phyloP scores from a whole-genome alignment of 139 green algal genomes.

The Tetradesmus lagerheimii region DNA sequence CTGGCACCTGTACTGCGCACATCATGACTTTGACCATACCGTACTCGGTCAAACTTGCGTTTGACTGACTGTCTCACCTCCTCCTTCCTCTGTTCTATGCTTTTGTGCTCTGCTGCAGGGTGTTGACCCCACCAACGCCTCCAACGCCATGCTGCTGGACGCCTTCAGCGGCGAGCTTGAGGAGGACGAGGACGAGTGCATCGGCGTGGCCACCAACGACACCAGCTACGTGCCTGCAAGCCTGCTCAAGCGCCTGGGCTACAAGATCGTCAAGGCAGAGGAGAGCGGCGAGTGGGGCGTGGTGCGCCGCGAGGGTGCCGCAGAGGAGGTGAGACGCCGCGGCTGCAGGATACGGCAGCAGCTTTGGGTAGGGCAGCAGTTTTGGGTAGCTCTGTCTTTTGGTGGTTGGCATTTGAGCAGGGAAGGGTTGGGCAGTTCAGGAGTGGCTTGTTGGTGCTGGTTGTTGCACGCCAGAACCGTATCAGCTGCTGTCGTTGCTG shows the following conservation, averaged over 20 bases:
- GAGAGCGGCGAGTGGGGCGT: constrained; percentile 43
- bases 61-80: no score
- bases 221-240: constrained; percentile 38
- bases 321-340: constrained; percentile 18
- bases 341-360: background rate
- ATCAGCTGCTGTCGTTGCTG: no score
- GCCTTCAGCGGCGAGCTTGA: background rate
- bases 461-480: no score
- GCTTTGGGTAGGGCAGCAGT: no score
- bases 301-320: constrained; percentile 9
- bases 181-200: constrained; percentile 49
- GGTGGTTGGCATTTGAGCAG: no score
- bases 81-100: background rate
- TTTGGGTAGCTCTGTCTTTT: no score
- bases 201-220: constrained; percentile 54
- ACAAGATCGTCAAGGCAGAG: constrained; percentile 41
- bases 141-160: constrained; percentile 17
- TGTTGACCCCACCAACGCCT: constrained; percentile 15
- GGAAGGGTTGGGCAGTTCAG: background rate
- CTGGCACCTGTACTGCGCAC: no score
- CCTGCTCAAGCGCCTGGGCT: constrained; percentile 33
- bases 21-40: no score
- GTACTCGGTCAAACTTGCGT: no score
- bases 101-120: background rate
- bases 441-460: no score